Base-by-base conservation (phyloP, 148 eudicot genomes). In the Camellia sinensis region DNA sequence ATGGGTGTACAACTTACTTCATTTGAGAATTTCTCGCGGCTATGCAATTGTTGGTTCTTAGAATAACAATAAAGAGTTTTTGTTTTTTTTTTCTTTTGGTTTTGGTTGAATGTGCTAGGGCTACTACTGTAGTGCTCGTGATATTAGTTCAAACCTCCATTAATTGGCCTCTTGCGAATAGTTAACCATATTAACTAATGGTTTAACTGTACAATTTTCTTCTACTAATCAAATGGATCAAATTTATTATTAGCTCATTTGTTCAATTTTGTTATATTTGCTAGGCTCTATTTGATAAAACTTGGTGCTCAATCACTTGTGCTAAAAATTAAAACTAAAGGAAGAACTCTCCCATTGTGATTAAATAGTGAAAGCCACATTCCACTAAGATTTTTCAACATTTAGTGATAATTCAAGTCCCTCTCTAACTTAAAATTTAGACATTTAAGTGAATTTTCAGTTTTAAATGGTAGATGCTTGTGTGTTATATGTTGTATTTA, bases 401-500 rank as follows among this genome's bases (percentile, higher is more conserved):
- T n/a, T 45, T 45, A 17, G 54, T 45, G 56, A 15, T 21, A 70
- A 70, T 44, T n/a, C 14, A 54, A 4, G 8, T 50, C 18, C 4
- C 29, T 46, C 37, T 21, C 19, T 6, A 50, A 3, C 53, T 68
- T 8, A 4, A 12, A 45, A n/a, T 69, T 45, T 3, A 44, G 29
- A 44, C 65, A 50, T 43, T 54, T 79, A 22, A 57, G 7, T 46
- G 65, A 7, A 5, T 41, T 22, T 59, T 46, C 8, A 22, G 44
- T 79, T 44, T 46, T 1, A 70, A 21, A 29, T 43, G 12, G 19
- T 14, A 40, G 17, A 46, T 41, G 45, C 15, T 46, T 65, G 0
- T 5, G 76, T 78, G 48, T 62, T 71, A 72, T 65, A 11, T 56
- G 44, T 15, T 57, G 67, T 54, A 68, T 78, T 56, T 50, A 29